Percentiles rank a stretch among this genome's conserved stretches.
Conservation (phyloP, 179 eudicot genomes). For the Patellifolia procumbens region DNA sequence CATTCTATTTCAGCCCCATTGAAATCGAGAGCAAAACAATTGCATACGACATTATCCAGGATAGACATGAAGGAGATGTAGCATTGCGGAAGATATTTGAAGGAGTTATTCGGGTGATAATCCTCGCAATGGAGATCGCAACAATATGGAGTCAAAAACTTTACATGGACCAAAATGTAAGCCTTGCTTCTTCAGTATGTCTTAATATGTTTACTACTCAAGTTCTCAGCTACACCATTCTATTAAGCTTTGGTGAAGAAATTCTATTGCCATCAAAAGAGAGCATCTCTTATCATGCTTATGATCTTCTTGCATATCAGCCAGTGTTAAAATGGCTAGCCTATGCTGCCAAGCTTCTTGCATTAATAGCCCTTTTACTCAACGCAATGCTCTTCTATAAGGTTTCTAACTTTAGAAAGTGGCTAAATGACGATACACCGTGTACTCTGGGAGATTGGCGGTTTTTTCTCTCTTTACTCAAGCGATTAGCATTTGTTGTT, state of each 20-base stretch:
- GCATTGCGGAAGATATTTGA: slow-evolving; percentile 22
- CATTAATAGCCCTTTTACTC: background rate
- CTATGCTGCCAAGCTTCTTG: background rate
- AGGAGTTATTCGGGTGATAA: slow-evolving; percentile 11
- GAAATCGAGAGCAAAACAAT: background rate
- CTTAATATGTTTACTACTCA: slow-evolving; percentile 23
- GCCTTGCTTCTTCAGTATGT: slow-evolving; percentile 26
- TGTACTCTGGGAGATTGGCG: background rate
- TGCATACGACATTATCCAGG: background rate
- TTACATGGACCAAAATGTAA: slow-evolving; percentile 20
- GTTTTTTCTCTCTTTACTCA: background rate
- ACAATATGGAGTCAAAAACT: slow-evolving; percentile 19
- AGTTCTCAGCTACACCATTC: slow-evolving; percentile 18
- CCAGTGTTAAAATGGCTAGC: background rate
- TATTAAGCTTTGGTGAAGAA: slow-evolving; percentile 14
- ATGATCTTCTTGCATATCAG: background rate
- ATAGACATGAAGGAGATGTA: slow-evolving; percentile 13
- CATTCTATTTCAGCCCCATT: slow-evolving; percentile 24
- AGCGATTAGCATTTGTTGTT: background rate
- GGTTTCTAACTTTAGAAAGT: background rate
- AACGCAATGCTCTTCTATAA: background rate
- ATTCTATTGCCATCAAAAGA: slow-evolving; percentile 13
- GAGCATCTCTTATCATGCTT: background rate
- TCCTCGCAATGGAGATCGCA: slow-evolving; percentile 7
- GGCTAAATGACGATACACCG: background rate